Base-by-base conservation (phyloP, 2,329 filamentous ascomycete species). In the Podosphaera xanthii region DNA sequence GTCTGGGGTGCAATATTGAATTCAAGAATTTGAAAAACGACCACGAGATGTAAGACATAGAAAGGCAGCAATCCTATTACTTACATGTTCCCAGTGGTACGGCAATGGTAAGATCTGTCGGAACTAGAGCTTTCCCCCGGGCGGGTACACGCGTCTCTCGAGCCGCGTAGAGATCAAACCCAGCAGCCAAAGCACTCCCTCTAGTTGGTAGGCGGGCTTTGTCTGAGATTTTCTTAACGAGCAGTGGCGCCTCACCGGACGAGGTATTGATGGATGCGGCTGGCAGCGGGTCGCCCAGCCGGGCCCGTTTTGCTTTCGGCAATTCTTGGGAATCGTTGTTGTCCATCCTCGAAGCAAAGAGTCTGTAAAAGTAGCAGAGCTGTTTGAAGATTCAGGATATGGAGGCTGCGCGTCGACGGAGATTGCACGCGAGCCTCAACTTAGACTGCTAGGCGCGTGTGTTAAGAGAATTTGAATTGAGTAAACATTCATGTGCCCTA, bases 141-240 rank as follows among this genome's bases (percentile, higher is more conserved):
- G 86, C 82, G 0, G 90, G 90, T 60, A 98, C 83, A 1, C 79
- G 78, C 3, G 83, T 84, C 44, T 84, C 80, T 67, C 81, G 80
- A 2, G 88, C 80, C 58, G 82, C 84, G 72, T 96, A 97, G 60
- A 98, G 70, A 72, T 98, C 92, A 73, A 97, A 97, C 42, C 92
- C 92, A 0, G 92, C 92, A 0, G 92, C 87, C 68, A 87, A 90
- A 58, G 83, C 84, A 64, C 87, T 94, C 64, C 92, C 92, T 59
- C 91, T 83, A 0, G 88, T 97, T 9, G 92, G 92, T 33, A 90
- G 77, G 54, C 78, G 80, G n/a, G 84, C 92, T 63, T 84, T 81
- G 44, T 82, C 75, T 7, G 85, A 85, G 61, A 97, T 83, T 72
- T 94, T 89, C 77, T 96, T 91, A 72, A 98, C 82, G 30, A 69